These are phyloP conservation scores for Cyclotella sp. DNA, from an alignment of 108 stramenopile genomes.

Conservation along the genomic window DNA sequence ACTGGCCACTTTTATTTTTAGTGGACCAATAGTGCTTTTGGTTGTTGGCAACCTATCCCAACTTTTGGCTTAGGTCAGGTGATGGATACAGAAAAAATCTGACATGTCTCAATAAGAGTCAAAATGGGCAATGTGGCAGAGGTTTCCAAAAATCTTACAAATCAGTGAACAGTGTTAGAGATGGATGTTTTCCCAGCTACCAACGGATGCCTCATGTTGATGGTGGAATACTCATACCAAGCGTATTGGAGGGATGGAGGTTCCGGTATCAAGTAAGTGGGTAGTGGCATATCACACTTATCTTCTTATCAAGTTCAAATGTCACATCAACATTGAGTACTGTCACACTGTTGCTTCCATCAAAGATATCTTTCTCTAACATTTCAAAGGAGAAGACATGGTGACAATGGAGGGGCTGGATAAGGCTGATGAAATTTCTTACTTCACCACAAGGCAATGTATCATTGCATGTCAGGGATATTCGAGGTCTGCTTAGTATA, in stretches of 20 bases:
- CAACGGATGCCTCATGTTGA: not conserved
- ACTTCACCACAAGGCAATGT: too few relatives aligned
- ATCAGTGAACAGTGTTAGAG: not conserved
- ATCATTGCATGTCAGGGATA: too few relatives aligned
- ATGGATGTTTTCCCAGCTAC: conserved; percentile 7
- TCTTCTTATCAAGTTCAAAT: too few relatives aligned
- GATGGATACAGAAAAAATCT: not conserved
- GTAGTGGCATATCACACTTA: conserved; percentile 27
- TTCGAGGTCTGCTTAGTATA: too few relatives aligned
- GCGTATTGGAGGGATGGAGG: not conserved
- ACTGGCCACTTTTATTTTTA: too few relatives aligned
- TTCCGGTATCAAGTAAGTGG: conserved; percentile 4
- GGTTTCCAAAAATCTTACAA: not conserved
- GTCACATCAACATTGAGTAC: too few relatives aligned
- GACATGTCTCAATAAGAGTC: not conserved
- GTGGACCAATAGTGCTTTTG: too few relatives aligned
- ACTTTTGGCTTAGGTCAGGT: too few relatives aligned
- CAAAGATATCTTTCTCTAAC: too few relatives aligned
- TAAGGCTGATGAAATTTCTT: not conserved
- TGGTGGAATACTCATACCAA: not conserved
- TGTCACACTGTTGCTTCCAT: too few relatives aligned
- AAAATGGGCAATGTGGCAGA: not conserved
- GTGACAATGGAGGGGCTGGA: not conserved
- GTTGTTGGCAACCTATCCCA: too few relatives aligned
- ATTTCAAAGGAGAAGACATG: too few relatives aligned